Percentiles rank a stretch among this genome's conserved stretches.
Evolutionary conservation across 768 basidiomycete species (phyloP).

Genomic region (Hygrocybe punicea): DNA sequence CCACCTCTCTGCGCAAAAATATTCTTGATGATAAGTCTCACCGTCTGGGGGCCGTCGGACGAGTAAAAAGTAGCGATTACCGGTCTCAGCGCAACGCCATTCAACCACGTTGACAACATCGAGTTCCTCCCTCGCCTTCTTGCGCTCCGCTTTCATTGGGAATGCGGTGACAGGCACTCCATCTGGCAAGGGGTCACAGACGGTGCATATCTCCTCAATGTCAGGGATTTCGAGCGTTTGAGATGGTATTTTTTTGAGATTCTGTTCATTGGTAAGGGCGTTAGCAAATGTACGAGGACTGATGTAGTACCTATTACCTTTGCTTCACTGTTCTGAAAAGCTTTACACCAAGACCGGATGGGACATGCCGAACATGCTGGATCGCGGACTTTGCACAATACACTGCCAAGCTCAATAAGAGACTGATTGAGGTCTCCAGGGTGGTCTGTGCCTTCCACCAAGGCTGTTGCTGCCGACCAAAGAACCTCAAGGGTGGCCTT

Average conservation of each 20-base stretch:
- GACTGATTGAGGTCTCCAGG: constrained; percentile 91
- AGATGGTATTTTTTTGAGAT: not conserved
- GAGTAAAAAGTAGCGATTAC: constrained; percentile 65
- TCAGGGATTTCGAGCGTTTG: constrained; percentile 38
- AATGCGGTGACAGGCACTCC: constrained; percentile 58
- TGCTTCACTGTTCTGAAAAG: constrained; percentile 37
- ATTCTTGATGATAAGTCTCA: constrained; percentile 31
- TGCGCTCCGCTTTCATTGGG: constrained; percentile 82
- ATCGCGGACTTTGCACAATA: constrained; percentile 82
- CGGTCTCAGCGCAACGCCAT: constrained; percentile 48
- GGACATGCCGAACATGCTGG: constrained; percentile 76
- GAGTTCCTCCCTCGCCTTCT: constrained; percentile 79
- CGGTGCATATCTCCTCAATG: constrained; percentile 72
- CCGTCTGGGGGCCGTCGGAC: constrained; percentile 81
- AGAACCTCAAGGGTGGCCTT: constrained; percentile 74
- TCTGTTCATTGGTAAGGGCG: not conserved
- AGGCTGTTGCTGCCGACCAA: constrained; percentile 72
- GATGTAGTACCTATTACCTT: no score
- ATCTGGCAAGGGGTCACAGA: constrained; percentile 59
- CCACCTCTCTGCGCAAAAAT: constrained; percentile 9
- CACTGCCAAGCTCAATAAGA: constrained; percentile 91
- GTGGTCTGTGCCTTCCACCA: constrained; percentile 55
- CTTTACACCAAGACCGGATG: constrained; percentile 63
- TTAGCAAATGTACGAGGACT: not conserved
- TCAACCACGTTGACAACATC: constrained; percentile 85